phyloP scores from a whole-genome alignment of 257 asterid genomes.

The Nicotiana paniculata region DNA sequence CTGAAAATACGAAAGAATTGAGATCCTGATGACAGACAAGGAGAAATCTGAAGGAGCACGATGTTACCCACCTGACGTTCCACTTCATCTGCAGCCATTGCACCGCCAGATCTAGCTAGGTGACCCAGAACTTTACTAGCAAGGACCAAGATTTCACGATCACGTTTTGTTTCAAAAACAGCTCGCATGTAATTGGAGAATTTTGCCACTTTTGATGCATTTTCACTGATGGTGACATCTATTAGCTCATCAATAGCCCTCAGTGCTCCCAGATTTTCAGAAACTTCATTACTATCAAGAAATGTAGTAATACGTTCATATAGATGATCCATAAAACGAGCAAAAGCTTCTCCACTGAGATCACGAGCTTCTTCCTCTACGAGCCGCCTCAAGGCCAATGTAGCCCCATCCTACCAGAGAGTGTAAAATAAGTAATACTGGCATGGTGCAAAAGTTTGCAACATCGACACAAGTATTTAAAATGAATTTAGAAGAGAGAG shows the following conservation, averaged over 20 bases:
- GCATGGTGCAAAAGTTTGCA: background rate
- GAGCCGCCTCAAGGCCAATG: constrained; percentile 60
- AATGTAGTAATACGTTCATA: constrained; percentile 75
- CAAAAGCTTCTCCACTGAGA: constrained; percentile 76
- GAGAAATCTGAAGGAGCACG: constrained; percentile 11
- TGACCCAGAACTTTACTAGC: constrained; percentile 95
- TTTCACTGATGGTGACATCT: constrained; percentile 83
- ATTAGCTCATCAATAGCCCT: constrained; percentile 96
- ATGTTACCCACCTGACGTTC: constrained; percentile 67
- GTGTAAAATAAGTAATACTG: background rate
- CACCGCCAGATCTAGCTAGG: constrained; percentile 99
- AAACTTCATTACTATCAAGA: constrained; percentile 75
- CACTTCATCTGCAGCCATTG: constrained; percentile 99
- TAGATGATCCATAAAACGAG: constrained; percentile 86
- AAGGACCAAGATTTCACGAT: constrained; percentile 74
- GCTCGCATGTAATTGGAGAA: constrained; percentile 80
- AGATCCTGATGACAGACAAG: constrained; percentile 3
- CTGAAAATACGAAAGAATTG: constrained; percentile 39
- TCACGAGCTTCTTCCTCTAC: constrained; percentile 92
- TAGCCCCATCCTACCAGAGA: constrained; percentile 70
- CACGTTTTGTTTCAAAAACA: constrained; percentile 88
- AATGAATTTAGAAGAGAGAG: background rate
- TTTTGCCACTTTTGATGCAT: constrained; percentile 86
- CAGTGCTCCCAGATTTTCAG: constrained; percentile 91
- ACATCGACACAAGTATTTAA: background rate